Evolutionary conservation across 371 early-diverging fungal species (phyloP), one percentile per base, ranked within the genome.

Genomic region (Mucor indicus): DNA sequence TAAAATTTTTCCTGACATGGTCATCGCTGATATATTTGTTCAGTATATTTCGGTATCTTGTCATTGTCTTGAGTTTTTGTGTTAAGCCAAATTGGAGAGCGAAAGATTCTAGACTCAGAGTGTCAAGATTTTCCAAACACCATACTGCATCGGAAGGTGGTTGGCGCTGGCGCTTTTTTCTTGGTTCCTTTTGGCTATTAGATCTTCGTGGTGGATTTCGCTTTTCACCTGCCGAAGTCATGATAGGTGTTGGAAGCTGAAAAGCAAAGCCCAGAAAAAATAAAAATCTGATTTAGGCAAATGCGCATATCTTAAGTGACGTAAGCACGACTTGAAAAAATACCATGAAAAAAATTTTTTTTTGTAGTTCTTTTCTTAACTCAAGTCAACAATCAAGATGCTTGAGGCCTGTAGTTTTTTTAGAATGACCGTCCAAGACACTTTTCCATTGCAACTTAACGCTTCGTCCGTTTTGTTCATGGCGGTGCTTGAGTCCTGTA

Each of bases 21-120:
- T 51, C 38, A 51, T 51, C 51, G 25, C 13, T 36, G 20, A 43
- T 42, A 3, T 12, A 49, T 49, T 40, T 49, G 41, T 32, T 49
- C 24, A 49, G 11, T 41, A 49, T 41, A 24, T 49, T 49, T 48
- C 32, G 13, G 39, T 48, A 32, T 39, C 40, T 39, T 39, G 22
- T 47, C 38, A 38, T 11, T 33, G 47, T 47, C 47, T 47, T 47
- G 29, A 6, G 0, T 48, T 48, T 48, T 16, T 47, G 12, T 30
- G 48, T 48, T 12, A 48, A 30, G 38, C 31, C 39, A 48, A 38
- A 38, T 29, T 38, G 29, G 3, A 38, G 38, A 38, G 48, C 48
- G 38, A 48, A 45, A 31, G 23, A 48, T 48, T 48, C 24, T 24
- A 38, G 13, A 48, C 17, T 38, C 48, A 48, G 31, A 13, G 30